These are phyloP conservation scores for Ogataea pilisensis DNA, from an alignment of 805 yeast genomes.

Conservation along the genomic window DNA sequence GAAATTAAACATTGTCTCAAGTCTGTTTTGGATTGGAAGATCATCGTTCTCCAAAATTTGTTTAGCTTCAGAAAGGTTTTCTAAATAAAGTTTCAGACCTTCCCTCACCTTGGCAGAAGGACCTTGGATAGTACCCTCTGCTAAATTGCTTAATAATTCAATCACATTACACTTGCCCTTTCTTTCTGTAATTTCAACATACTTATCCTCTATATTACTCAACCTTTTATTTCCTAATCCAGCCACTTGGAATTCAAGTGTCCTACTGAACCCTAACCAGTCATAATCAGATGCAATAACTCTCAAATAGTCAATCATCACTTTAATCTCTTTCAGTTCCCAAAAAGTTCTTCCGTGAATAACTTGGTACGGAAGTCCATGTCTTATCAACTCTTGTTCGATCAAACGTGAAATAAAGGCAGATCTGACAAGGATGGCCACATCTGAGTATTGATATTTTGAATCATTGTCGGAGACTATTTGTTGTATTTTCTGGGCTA, in stretches of 20 bases:
- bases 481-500: conserved; percentile 28
- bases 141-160: conserved; percentile 11
- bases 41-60: conserved; percentile 8
- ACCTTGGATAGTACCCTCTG: conserved; percentile 9
- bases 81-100: conserved; percentile 29
- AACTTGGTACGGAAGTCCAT: conserved; percentile 59
- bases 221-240: conserved; percentile 61
- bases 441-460: conserved; percentile 49
- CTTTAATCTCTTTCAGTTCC: conserved; percentile 66
- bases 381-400: conserved; percentile 56
- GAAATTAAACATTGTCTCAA: conserved; percentile 19
- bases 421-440: conserved; percentile 70
- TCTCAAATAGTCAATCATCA: conserved; percentile 61
- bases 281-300: conserved; percentile 58
- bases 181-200: conserved; percentile 4
- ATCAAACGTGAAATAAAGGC: conserved; percentile 56
- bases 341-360: conserved; percentile 76
- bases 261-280: conserved; percentile 52
- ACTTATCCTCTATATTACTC: conserved; percentile 15
- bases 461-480: conserved; percentile 42
- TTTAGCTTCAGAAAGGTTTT: conserved; percentile 23
- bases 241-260: conserved; percentile 56
- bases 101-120: conserved; percentile 17
- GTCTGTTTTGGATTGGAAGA: conserved; percentile 1
- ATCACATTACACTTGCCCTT: conserved; percentile 10